phyloP scores from a whole-genome alignment of 805 yeast genomes.

The Candida yuanshanica region DNA sequence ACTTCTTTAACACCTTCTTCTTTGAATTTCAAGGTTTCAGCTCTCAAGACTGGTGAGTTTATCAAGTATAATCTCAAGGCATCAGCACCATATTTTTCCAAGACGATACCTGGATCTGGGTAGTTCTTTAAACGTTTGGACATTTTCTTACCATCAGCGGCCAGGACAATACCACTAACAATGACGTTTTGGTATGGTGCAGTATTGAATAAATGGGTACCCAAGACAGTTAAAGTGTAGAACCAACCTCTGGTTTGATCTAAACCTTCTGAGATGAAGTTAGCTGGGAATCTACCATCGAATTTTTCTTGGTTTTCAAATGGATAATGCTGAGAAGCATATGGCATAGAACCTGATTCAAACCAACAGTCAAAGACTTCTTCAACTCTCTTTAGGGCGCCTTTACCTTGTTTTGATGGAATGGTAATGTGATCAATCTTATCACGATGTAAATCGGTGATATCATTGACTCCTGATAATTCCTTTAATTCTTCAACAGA shows the following conservation, averaged over 20 bases:
- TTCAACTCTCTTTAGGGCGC: conserved; percentile 81
- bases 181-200: conserved; percentile 95
- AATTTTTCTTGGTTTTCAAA: conserved; percentile 78
- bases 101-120: conserved; percentile 85
- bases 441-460: conserved; percentile 93
- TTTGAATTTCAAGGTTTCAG: conserved; percentile 93
- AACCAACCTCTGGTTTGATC: conserved; percentile 99
- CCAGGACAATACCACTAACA: conserved; percentile 93
- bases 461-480: conserved; percentile 73
- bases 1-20: conserved; percentile 99
- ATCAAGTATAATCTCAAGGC: conserved; percentile 93
- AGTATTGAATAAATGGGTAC: conserved; percentile 86
- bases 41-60: conserved; percentile 95
- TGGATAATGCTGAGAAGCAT: conserved; percentile 94
- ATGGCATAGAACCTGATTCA: conserved; percentile 99
- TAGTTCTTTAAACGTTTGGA: conserved; percentile 96
- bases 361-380: conserved; percentile 99
- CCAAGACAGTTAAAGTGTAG: conserved; percentile 91
- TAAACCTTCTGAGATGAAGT: conserved; percentile 96
- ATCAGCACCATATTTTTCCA: conserved; percentile 94
- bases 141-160: conserved; percentile 99
- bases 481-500: conserved; percentile 82
- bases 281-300: conserved; percentile 82
- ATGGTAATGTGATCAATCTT: conserved; percentile 86
- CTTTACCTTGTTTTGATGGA: conserved; percentile 88